phyloP scores from a whole-genome alignment of 805 yeast species.

The Myxozyma monticola region DNA sequence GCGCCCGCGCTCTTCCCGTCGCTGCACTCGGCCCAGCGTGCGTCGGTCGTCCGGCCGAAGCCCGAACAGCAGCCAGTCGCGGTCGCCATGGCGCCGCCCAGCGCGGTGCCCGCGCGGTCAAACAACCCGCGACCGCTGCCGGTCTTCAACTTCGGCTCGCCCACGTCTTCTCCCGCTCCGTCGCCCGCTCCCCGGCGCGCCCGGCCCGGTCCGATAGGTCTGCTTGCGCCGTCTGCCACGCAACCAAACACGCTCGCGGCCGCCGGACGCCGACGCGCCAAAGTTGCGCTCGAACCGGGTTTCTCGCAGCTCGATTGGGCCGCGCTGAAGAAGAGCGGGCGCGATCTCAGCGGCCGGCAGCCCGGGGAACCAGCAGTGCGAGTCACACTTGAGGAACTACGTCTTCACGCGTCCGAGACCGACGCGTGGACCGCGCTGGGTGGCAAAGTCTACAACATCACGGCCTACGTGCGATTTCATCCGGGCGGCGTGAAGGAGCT shows the following conservation, averaged over 20 bases:
- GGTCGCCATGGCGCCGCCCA: background rate
- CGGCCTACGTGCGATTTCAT: slow-evolving; percentile 79
- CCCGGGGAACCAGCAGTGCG: slow-evolving; percentile 28
- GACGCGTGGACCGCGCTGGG: slow-evolving; percentile 87
- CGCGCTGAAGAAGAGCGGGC: slow-evolving; percentile 48
- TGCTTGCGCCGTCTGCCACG: background rate
- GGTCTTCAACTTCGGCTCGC: slow-evolving; percentile 11
- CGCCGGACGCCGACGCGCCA: slow-evolving; percentile 41
- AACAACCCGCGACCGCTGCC: slow-evolving; percentile 13
- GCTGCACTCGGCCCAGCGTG: slow-evolving; percentile 23
- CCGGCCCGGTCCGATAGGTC: background rate
- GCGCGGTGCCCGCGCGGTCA: background rate
- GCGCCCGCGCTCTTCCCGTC: slow-evolving; percentile 22
- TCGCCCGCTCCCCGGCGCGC: background rate
- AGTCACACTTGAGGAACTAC: slow-evolving; percentile 55
- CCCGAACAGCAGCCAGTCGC: background rate
- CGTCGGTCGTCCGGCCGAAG: background rate
- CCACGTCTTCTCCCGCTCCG: background rate
- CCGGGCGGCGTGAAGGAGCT: slow-evolving; percentile 89
- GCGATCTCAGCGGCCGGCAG: slow-evolving; percentile 46
- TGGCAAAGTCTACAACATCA: slow-evolving; percentile 82
- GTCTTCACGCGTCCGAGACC: slow-evolving; percentile 54
- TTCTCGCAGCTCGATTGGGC: slow-evolving; percentile 92
- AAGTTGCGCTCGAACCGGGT: slow-evolving; percentile 71
- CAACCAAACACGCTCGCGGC: slow-evolving; percentile 2